Conservation (phyloP, 495 filamentous ascomycete genomes). For the Xylaria castorea region DNA sequence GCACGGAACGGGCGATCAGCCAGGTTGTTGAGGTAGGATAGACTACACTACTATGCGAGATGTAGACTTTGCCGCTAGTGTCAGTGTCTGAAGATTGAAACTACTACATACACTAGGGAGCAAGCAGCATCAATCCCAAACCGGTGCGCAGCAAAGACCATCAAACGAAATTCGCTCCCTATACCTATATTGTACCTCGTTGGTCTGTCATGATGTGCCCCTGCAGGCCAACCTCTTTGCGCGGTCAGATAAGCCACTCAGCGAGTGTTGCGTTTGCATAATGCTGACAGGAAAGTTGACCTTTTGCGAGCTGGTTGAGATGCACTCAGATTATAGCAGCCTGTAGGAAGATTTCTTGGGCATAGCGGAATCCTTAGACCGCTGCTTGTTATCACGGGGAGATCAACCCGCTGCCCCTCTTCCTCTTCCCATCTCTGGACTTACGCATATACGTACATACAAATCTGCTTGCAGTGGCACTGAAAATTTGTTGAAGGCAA, state of each 20-base stretch:
- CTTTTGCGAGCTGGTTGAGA: neutral
- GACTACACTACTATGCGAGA: too few species aligned
- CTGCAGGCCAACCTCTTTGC: neutral
- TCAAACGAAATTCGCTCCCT: neutral
- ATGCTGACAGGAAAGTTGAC: constrained; percentile 8
- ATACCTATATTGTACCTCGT: neutral
- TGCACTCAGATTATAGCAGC: constrained; percentile 24
- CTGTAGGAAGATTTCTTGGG: constrained; percentile 8
- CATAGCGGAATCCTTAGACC: constrained; percentile 7
- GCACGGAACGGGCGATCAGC: neutral
- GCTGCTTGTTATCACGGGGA: neutral
- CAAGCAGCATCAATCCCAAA: neutral
- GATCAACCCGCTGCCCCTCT: neutral
- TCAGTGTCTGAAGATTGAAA: neutral
- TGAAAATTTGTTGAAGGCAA: constrained; percentile 12
- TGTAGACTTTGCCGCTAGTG: neutral
- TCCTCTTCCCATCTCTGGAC: constrained; percentile 8
- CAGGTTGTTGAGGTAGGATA: neutral
- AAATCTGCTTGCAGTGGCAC: neutral
- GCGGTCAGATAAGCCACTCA: neutral
- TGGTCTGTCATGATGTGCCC: neutral
- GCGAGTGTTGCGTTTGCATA: neutral
- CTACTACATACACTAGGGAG: neutral
- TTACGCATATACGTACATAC: neutral
- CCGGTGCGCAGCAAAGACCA: neutral